Evolutionary conservation across 805 yeast genomes (phyloP), one percentile per base, ranked within the genome.

Genomic region (Ogataea methanolica): DNA sequence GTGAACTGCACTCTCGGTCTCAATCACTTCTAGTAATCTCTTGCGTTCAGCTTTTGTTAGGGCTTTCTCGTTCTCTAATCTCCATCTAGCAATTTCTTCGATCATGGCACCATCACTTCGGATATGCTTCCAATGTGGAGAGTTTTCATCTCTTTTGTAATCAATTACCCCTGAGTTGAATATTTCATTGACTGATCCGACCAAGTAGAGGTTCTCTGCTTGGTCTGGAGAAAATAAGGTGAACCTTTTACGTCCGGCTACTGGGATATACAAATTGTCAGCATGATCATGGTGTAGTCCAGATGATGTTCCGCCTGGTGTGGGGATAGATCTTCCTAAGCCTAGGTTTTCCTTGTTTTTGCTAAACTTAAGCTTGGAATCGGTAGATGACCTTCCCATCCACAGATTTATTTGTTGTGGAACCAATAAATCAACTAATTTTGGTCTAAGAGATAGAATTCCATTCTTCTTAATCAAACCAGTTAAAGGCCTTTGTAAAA

Each of bases 211-310:
- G 48, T 74, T 73, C 2, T 62, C 62, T 0, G 84, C 88, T 56
- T 80, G 86, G 23, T 68, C 67, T 1, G 94, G 92, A 5, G 83
- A 70, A 57, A 74, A 83, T 6, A 85, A 56, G 0, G 91, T 84
- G 61, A 85, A 85, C 50, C 90, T 61, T 56, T 85, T 85, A 7
- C 55, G 59, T 0, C 92, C 94, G 26, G 72, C 65, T 1, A 80
- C 59, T 1, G 85, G 77, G 5, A 85, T 70, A 59, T 85, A 85
- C 34, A 85, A 66, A 57, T 85, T 85, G 59, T 85, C 91, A 1
- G 91, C 88, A 63, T 85, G 91, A 60, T 85, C 92, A 60, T 85
- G 92, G 56, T 85, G 92, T 12, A 85, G 65, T 0, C 92, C 92
- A 1, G 90, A 82, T 0, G 89, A 82, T 0, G 82, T 70, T 1